These are phyloP conservation scores for Calendula officinalis DNA, from an alignment of 129 eudicot species.

Conservation along the genomic window DNA sequence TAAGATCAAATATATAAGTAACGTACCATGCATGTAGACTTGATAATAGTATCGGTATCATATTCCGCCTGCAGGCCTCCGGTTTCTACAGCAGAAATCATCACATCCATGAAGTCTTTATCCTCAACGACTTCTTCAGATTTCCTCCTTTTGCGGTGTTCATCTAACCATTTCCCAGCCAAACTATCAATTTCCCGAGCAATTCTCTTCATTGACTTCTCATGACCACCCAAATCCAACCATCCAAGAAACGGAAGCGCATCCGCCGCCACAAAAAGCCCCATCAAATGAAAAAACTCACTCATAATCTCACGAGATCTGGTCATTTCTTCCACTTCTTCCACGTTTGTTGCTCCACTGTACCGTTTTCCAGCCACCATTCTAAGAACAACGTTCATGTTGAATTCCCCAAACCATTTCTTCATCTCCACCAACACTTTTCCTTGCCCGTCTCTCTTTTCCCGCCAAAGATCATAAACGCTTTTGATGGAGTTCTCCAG, in stretches of 20 bases:
- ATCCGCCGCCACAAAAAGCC: constrained; percentile 1
- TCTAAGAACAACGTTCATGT: constrained; percentile 1
- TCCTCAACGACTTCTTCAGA: not conserved
- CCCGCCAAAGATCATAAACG: not conserved
- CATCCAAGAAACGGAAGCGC: constrained; percentile 1
- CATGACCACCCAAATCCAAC: constrained; percentile 14
- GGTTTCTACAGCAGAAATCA: not conserved
- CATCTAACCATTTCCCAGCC: constrained; percentile 6
- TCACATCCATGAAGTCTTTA: constrained; percentile 15
- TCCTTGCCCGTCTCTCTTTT: constrained; percentile 1
- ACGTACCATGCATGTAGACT: constrained; percentile 10
- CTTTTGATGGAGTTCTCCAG: not conserved
- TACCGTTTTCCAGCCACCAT: constrained; percentile 6
- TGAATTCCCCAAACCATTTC: constrained; percentile 10
- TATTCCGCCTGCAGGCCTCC: not conserved
- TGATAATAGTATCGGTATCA: constrained; percentile 8
- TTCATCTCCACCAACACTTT: constrained; percentile 6
- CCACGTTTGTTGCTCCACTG: not conserved
- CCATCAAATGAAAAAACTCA: not conserved
- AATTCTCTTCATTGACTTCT: constrained; percentile 9
- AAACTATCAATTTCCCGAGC: not conserved
- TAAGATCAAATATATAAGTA: not conserved
- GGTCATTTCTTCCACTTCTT: not conserved
- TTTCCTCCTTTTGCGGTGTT: not conserved
- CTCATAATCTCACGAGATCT: not conserved